Percentiles rank a stretch among this genome's conserved stretches.
Evolutionary conservation across 1,284 basidiomycete species (phyloP).

Genomic region (Ustanciosporium gigantosporum): DNA sequence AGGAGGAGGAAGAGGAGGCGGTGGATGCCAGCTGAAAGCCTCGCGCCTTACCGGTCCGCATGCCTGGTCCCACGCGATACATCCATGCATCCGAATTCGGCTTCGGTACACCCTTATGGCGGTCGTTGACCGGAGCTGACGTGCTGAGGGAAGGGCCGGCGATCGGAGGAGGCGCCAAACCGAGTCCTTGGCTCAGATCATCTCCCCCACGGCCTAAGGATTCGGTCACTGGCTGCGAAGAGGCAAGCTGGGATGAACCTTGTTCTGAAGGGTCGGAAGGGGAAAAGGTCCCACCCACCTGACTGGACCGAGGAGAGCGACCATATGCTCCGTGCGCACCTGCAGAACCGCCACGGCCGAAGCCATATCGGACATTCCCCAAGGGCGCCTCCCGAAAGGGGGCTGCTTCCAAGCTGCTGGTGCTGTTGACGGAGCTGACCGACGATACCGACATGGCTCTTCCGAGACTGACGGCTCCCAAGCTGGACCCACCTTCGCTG

Average conservation of each 20-base stretch:
- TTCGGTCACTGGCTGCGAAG: background rate
- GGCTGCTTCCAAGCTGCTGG: conserved; percentile 56
- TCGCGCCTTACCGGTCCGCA: conserved; percentile 27
- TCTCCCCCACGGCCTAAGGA: no score
- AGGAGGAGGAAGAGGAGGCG: conserved; percentile 1
- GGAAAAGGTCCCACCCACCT: no score
- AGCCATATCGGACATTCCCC: conserved; percentile 50
- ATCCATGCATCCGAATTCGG: conserved; percentile 44
- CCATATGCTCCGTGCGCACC: no score
- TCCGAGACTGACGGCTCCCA: conserved; percentile 34
- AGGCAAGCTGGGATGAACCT: no score
- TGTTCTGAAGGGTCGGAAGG: background rate
- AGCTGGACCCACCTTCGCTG: conserved; percentile 27
- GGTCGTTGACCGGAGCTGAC: conserved; percentile 11
- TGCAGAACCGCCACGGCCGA: conserved; percentile 14
- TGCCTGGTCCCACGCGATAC: conserved; percentile 54
- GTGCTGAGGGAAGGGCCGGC: conserved; percentile 3
- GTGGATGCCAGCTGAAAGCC: no score
- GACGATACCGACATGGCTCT: conserved; percentile 56
- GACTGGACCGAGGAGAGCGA: no score
- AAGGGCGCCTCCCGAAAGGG: conserved; percentile 57
- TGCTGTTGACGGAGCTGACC: conserved; percentile 55
- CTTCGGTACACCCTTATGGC: conserved; percentile 43
- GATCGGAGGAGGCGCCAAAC: background rate
- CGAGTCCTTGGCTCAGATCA: no score